Conservation (phyloP, 2,329 filamentous ascomycete genomes). For the Sporothrix variecibatus region DNA sequence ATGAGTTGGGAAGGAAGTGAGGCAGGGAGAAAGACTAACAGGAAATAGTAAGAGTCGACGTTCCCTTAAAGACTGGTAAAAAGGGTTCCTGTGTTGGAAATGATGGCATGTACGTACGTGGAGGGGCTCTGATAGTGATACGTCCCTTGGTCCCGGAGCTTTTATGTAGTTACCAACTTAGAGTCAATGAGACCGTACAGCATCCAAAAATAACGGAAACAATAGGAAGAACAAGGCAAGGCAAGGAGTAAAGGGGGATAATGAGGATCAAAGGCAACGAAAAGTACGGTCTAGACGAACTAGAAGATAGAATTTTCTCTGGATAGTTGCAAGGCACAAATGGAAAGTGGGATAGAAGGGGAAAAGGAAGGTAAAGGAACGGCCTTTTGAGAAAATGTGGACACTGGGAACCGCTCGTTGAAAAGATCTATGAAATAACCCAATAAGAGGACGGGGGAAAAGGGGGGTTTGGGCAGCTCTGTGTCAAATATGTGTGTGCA, state of each 20-base stretch:
- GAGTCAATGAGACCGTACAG: conserved; percentile 18
- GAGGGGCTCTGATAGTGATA: neutral
- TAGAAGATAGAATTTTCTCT: conserved; percentile 1
- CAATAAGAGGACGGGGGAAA: neutral
- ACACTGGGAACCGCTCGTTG: neutral
- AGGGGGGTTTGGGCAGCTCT: neutral
- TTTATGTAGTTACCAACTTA: conserved; percentile 14
- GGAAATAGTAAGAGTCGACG: neutral
- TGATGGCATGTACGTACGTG: neutral
- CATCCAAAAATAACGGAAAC: conserved; percentile 1
- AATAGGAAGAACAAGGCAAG: conserved; percentile 1
- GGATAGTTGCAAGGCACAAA: neutral
- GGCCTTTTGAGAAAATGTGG: neutral
- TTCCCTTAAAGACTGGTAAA: neutral
- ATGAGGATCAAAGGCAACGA: neutral
- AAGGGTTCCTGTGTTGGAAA: neutral
- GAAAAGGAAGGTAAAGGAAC: conserved; percentile 10
- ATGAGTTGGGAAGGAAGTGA: neutral
- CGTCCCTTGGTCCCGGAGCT: conserved; percentile 7
- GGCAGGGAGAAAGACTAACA: neutral
- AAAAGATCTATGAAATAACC: neutral
- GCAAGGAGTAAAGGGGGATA: neutral
- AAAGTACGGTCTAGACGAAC: conserved; percentile 1
- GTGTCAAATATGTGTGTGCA: neutral
- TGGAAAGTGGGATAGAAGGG: conserved; percentile 13